Conservation (phyloP, 352 stramenopile species). For the Phytophthora sp. region DNA sequence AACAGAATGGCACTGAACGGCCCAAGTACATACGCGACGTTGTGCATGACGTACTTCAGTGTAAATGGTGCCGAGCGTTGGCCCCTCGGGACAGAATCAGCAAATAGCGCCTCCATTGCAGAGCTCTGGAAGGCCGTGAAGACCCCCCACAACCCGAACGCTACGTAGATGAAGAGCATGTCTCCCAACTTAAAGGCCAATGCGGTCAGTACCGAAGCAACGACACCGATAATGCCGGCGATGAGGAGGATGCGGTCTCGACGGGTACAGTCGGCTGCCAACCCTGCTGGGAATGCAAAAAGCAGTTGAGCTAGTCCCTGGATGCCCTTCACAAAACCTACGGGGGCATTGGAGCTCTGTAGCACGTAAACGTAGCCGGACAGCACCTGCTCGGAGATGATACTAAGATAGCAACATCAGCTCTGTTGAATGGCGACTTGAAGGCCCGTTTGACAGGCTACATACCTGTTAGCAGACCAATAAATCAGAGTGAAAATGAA, state of each 20-base stretch:
- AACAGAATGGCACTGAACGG: conserved; percentile 70
- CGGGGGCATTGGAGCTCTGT: conserved; percentile 53
- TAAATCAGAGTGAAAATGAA: conserved; percentile 77
- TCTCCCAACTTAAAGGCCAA: conserved; percentile 51
- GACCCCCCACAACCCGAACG: conserved; percentile 81
- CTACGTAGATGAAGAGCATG: conserved; percentile 60
- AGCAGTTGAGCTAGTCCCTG: conserved; percentile 64
- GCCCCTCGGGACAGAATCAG: conserved; percentile 76
- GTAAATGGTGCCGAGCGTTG: conserved; percentile 81
- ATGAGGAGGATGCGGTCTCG: conserved; percentile 58
- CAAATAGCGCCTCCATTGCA: conserved; percentile 82
- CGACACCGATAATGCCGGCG: conserved; percentile 46
- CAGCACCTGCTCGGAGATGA: conserved; percentile 4
- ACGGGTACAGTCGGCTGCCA: conserved; percentile 54
- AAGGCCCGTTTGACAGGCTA: neutral
- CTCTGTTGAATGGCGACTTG: too few relatives aligned
- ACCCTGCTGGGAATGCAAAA: conserved; percentile 59
- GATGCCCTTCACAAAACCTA: conserved; percentile 51
- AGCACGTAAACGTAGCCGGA: conserved; percentile 64
- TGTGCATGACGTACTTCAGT: conserved; percentile 70
- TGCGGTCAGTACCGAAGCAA: conserved; percentile 46
- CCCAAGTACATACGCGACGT: conserved; percentile 54
- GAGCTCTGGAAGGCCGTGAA: conserved; percentile 81
- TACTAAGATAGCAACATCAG: conserved; percentile 4
- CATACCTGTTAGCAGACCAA: conserved; percentile 64